These are phyloP conservation scores for Panellus pusillus DNA, from an alignment of 768 basidiomycete genomes.

Conservation along the genomic window DNA sequence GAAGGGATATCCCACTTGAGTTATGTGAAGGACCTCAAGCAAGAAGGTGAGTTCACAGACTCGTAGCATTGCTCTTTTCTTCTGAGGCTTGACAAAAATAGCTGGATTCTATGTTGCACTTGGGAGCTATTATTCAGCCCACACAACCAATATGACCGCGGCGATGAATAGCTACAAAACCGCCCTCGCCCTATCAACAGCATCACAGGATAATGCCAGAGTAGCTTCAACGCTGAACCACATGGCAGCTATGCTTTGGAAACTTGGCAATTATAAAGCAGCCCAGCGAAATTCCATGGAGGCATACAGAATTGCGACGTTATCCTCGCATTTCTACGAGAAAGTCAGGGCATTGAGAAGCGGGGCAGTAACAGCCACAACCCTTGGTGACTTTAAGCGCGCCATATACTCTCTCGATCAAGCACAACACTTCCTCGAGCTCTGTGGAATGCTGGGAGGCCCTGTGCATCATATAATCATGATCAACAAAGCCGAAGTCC, in stretches of 20 bases:
- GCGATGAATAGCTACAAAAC: neutral
- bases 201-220: neutral
- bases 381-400: neutral
- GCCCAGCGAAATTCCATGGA: neutral
- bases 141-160: neutral
- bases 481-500: neutral
- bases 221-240: neutral
- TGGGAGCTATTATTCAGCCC: neutral
- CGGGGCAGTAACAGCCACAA: neutral
- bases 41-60: neutral
- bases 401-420: neutral
- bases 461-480: neutral
- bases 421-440: neutral
- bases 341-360: neutral
- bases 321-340: neutral
- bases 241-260: neutral
- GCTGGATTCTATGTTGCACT: neutral
- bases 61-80: neutral
- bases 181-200: neutral
- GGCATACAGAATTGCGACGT: neutral
- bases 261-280: neutral
- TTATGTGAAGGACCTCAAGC: neutral
- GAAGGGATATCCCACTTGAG: neutral
- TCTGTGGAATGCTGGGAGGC: conserved; percentile 1
- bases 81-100: neutral